Percentiles rank a stretch among this genome's conserved stretches.
These are phyloP conservation scores for Fusarium staphyleae DNA, from an alignment of 2,329 filamentous ascomycete species.

Conservation along the genomic window DNA sequence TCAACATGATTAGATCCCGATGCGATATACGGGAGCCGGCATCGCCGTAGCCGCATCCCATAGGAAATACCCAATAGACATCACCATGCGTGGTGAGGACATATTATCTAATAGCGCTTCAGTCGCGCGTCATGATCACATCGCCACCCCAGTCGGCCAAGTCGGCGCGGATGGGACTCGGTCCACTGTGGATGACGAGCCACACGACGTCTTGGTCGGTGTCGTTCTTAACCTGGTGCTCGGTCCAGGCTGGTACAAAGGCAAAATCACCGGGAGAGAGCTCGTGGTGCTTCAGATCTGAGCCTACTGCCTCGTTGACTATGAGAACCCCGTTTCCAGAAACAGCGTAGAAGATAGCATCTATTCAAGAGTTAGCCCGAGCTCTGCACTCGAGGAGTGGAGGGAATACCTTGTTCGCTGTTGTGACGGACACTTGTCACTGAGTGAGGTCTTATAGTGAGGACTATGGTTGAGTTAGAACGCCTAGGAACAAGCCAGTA, in stretches of 20 bases:
- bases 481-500: too few relatives aligned
- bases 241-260: slow-evolving; percentile 72
- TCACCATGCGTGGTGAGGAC: neutral
- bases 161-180: slow-evolving; percentile 67
- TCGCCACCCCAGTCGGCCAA: slow-evolving; percentile 67
- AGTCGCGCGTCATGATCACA: slow-evolving; percentile 43
- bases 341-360: slow-evolving; percentile 72
- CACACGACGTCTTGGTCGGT: slow-evolving; percentile 67
- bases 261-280: slow-evolving; percentile 72
- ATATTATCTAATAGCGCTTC: neutral
- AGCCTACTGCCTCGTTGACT: slow-evolving; percentile 61
- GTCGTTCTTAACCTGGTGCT: slow-evolving; percentile 75
- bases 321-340: slow-evolving; percentile 68
- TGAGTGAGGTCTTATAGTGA: slow-evolving; percentile 69
- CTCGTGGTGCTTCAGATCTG: slow-evolving; percentile 59
- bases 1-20: slow-evolving; percentile 42
- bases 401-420: slow-evolving; percentile 66
- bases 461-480: slow-evolving; percentile 51
- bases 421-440: slow-evolving; percentile 72
- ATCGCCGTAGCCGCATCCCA: slow-evolving; percentile 6
- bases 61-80: slow-evolving; percentile 4
- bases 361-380: slow-evolving; percentile 46
- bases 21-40: slow-evolving; percentile 30
- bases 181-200: slow-evolving; percentile 69
- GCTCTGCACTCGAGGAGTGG: neutral